Conservation (phyloP, 2,329 filamentous ascomycete genomes). For the Ceratocystis albifundus region DNA sequence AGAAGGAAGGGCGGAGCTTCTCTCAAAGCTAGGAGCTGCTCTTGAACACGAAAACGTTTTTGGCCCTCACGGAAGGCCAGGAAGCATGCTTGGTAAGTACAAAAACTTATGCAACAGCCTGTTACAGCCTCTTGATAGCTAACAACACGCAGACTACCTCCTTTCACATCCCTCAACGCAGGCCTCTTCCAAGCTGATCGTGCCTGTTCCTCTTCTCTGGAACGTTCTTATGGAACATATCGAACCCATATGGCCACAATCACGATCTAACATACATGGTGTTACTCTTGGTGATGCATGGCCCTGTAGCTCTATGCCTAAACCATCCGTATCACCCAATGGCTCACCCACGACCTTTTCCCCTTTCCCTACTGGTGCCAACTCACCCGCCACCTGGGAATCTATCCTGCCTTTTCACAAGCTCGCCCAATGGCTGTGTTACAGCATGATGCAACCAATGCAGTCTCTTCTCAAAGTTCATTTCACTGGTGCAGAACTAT, state of each 20-base stretch:
- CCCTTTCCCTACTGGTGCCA: conserved; percentile 35
- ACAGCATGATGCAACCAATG: conserved; percentile 89
- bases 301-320: conserved; percentile 75
- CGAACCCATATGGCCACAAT: conserved; percentile 75
- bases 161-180: conserved; percentile 82
- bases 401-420: conserved; percentile 87
- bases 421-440: conserved; percentile 86
- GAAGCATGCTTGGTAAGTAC: conserved; percentile 77
- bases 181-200: conserved; percentile 75
- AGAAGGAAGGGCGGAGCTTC: conserved; percentile 68
- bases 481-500: conserved; percentile 66
- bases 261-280: conserved; percentile 77
- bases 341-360: conserved; percentile 40
- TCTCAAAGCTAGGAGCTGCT: conserved; percentile 64
- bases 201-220: conserved; percentile 82
- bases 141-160: conserved; percentile 61
- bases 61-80: conserved; percentile 70
- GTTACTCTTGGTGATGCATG: conserved; percentile 85
- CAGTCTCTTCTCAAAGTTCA: conserved; percentile 66
- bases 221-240: conserved; percentile 79
- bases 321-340: conserved; percentile 30
- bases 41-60: conserved; percentile 74
- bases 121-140: neutral
- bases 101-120: neutral
- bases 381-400: conserved; percentile 52